These are phyloP conservation scores for Biancaea sappan DNA, from an alignment of 306 rosid species.

Conservation along the genomic window DNA sequence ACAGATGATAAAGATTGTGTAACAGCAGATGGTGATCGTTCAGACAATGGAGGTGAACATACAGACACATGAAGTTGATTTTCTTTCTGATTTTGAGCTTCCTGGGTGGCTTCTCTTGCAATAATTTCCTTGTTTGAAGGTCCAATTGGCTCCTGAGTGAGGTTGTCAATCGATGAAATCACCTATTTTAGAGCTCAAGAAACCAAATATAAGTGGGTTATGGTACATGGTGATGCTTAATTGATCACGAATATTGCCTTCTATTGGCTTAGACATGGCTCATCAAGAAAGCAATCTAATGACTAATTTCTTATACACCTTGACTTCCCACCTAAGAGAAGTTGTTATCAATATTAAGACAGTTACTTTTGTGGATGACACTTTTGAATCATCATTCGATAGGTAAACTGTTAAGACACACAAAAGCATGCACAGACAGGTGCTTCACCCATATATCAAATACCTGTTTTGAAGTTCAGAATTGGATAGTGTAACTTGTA, in stretches of 20 bases:
- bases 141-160: conserved; percentile 55
- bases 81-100: conserved; percentile 48
- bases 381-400: background rate
- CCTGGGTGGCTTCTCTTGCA: conserved; percentile 40
- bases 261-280: background rate
- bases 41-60: conserved; percentile 49
- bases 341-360: conserved; percentile 4
- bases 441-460: background rate
- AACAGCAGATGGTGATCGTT: conserved; percentile 74
- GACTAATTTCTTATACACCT: conserved; percentile 15
- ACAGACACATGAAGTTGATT: conserved; percentile 46
- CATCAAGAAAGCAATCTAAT: conserved; percentile 30
- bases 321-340: background rate
- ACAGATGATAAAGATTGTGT: conserved; percentile 69
- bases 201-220: conserved; percentile 24
- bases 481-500: background rate
- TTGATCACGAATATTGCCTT: background rate
- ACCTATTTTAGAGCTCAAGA: conserved; percentile 32
- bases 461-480: conserved; percentile 2
- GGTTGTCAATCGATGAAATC: conserved; percentile 20
- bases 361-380: background rate
- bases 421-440: background rate
- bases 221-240: conserved; percentile 19
- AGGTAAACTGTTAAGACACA: background rate
- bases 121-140: conserved; percentile 41